Conservation (phyloP, 176 grass and related monocot species). For the Zea mays region DNA sequence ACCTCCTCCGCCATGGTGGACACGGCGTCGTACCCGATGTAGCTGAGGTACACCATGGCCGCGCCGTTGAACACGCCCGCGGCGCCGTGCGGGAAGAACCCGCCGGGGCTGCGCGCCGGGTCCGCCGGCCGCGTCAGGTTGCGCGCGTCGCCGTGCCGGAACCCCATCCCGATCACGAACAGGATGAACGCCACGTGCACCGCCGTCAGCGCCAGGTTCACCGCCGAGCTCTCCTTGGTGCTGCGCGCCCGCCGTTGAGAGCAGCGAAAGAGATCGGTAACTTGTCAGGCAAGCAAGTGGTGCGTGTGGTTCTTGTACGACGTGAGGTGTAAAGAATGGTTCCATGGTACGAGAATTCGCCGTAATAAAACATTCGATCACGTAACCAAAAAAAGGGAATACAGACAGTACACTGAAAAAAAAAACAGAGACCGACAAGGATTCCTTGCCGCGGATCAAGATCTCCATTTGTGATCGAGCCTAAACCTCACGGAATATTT, state of each 20-base stretch:
- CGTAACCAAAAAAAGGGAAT: background rate
- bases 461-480: conserved; percentile 25
- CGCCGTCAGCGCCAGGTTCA: conserved; percentile 83
- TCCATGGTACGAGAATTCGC: background rate
- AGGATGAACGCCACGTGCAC: conserved; percentile 85
- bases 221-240: conserved; percentile 89
- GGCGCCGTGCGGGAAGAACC: conserved; percentile 77
- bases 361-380: conserved; percentile 24
- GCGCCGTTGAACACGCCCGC: conserved; percentile 86
- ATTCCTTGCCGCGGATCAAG: conserved; percentile 26
- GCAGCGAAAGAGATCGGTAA: no score
- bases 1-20: conserved; percentile 99
- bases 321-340: conserved; percentile 18
- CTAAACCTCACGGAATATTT: conserved; percentile 25
- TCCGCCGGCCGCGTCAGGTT: conserved; percentile 73
- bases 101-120: conserved; percentile 49
- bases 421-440: conserved; percentile 8
- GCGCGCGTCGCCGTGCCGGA: conserved; percentile 59
- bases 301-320: conserved; percentile 10
- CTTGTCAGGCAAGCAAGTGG: no score
- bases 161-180: conserved; percentile 83
- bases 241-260: conserved; percentile 27
- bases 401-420: background rate
- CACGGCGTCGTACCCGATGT: conserved; percentile 98
- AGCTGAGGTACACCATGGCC: conserved; percentile 92